These are phyloP conservation scores for Favolaschia claudopus DNA, from an alignment of 768 basidiomycete species.

Conservation along the genomic window DNA sequence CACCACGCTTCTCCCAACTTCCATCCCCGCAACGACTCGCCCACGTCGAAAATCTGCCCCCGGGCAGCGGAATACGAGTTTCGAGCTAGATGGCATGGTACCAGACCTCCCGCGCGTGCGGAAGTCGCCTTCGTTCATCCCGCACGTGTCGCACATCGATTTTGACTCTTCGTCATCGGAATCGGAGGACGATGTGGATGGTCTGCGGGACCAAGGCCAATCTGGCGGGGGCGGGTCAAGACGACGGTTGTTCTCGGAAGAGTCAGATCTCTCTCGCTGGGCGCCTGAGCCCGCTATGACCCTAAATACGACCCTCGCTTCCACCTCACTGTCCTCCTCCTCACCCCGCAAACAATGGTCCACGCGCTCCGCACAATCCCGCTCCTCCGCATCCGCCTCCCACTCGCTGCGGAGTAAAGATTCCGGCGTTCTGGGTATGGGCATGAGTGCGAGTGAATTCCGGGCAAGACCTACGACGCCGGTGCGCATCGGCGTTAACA, in stretches of 20 bases:
- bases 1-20: background rate
- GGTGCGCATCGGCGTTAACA: no score
- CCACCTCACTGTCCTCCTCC: background rate
- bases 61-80: background rate
- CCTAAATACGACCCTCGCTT: background rate
- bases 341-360: background rate
- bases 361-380: constrained; percentile 4
- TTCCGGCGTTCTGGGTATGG: no score
- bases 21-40: background rate
- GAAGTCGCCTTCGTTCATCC: constrained; percentile 13
- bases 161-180: constrained; percentile 20
- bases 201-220: background rate
- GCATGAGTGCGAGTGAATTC: no score
- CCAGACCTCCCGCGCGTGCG: constrained; percentile 8
- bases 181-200: constrained; percentile 8
- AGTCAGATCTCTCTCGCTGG: constrained; percentile 16
- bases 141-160: constrained; percentile 21
- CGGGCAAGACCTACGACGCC: no score
- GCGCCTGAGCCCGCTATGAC: constrained; percentile 19
- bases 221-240: constrained; percentile 16
- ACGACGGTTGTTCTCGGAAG: background rate
- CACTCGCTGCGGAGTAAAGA: constrained; percentile 12
- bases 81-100: no score
- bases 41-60: constrained; percentile 9
- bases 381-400: constrained; percentile 6